These are phyloP conservation scores for Xylaria sp. DNA, from an alignment of 2,329 filamentous ascomycete species.

Conservation along the genomic window DNA sequence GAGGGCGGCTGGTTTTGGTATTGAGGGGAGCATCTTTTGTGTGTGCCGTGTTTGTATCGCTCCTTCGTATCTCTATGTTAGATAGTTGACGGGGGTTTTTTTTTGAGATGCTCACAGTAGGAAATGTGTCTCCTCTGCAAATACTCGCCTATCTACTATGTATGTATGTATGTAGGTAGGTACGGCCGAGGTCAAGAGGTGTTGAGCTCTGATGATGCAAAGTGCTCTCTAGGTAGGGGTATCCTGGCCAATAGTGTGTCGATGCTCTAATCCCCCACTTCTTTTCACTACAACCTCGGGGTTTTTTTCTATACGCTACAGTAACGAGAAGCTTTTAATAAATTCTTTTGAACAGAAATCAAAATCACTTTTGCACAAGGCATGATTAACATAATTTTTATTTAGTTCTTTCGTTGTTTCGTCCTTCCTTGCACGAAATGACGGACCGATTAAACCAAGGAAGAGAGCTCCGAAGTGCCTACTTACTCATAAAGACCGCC, in stretches of 20 bases:
- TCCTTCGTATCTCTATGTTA: neutral
- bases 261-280: conserved; percentile 1
- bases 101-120: conserved; percentile 1
- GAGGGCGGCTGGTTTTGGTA: conserved; percentile 44
- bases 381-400: no score
- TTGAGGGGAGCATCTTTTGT: conserved; percentile 23
- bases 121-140: conserved; percentile 24
- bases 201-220: conserved; percentile 33
- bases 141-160: no score
- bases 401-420: no score
- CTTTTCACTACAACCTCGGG: neutral
- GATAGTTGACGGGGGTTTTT: neutral
- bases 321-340: neutral
- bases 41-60: no score
- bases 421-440: no score
- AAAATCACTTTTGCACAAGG: no score
- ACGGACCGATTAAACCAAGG: no score
- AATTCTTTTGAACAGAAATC: no score
- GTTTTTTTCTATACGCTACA: neutral
- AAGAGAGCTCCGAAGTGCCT: no score
- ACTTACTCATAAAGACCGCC: neutral
- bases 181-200: conserved; percentile 3
- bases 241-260: conserved; percentile 30
- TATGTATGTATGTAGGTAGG: no score
- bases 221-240: conserved; percentile 3